Evolutionary conservation across 2,329 filamentous ascomycete genomes (phyloP), one percentile per base, ranked within the genome.

Genomic region (Raffaelea arxii): DNA sequence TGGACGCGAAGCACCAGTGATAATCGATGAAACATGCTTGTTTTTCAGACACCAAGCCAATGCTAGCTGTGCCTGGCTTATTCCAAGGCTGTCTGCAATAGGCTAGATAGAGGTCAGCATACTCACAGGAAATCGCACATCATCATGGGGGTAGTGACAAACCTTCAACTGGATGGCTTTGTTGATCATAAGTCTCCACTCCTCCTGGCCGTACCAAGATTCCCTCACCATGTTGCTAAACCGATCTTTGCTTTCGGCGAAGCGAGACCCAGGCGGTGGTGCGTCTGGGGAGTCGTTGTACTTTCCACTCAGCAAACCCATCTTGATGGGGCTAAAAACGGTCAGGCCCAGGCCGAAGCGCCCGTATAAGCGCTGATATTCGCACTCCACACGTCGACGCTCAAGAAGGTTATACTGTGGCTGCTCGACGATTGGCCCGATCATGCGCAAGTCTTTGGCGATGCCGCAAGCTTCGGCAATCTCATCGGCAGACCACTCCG

Each of bases 401-500:
- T 65, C 63, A 3, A 84, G 65, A 53, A 84, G 70, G 64, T 82
- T 84, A 65, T 85, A 85, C 51, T 75, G 68, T 1, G 81, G 80
- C 64, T 85, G 82, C 60, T 85, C 82, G 55, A 81, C 76, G 10
- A 82, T 60, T 0, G 82, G 82, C 0, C 71, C 75, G 43, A 85
- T 74, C 44, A 85, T 68, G 10, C 73, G 70, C 12, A 84, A 68
- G 51, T 71, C 70, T 49, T 79, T 74, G 16, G 82, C 78, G 50
- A 67, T 76, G 61, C 51, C 75, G 62, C 76, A 77, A 1, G 81
- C 81, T 51, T 77, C 70, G 9, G 75, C 71, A 55, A 85, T 84
- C 65, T 85, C 80, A 53, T 78, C 74, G 21, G 81, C 79, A 48
- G 69, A 71, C 81, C 81, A 85, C 61, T 84, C 80, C 2, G 78